phyloP scores from a whole-genome alignment of 768 basidiomycete genomes.

The Imleria badia region DNA sequence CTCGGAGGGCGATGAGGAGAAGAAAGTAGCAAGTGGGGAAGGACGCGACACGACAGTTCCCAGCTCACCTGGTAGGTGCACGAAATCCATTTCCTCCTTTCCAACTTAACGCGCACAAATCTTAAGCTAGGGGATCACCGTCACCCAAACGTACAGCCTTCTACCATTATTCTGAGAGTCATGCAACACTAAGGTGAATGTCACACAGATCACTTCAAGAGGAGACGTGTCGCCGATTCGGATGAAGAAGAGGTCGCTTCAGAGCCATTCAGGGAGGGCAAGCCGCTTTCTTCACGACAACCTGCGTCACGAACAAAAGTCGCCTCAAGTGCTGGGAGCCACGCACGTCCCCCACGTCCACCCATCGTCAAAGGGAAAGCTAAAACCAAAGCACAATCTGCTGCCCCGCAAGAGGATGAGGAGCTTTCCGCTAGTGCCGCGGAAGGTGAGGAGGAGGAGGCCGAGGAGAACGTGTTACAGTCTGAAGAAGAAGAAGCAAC shows the following conservation, averaged over 20 bases:
- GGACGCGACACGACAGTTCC: not conserved
- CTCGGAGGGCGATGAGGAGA: constrained; percentile 28
- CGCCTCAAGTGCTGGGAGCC: not conserved
- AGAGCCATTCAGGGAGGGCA: constrained; percentile 1
- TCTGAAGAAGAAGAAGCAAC: constrained; percentile 54
- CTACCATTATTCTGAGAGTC: not conserved
- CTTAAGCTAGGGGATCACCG: constrained; percentile 38
- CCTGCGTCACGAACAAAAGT: not conserved
- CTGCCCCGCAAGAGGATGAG: constrained; percentile 32
- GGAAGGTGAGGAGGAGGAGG: constrained; percentile 44
- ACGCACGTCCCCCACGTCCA: constrained; percentile 1
- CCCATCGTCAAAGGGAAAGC: constrained; percentile 15
- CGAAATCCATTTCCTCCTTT: not conserved
- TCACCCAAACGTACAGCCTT: constrained; percentile 20
- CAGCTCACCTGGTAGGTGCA: constrained; percentile 12
- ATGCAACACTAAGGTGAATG: not conserved
- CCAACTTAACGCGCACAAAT: constrained; percentile 19
- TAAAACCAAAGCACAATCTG: constrained; percentile 14
- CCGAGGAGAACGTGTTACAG: constrained; percentile 38
- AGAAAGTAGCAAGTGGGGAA: constrained; percentile 16
- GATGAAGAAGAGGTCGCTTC: constrained; percentile 44
- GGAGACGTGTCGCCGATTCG: constrained; percentile 51
- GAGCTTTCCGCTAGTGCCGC: constrained; percentile 32
- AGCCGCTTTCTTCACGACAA: not conserved
- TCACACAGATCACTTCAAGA: constrained; percentile 42